These are phyloP conservation scores for Botrytis cinerea DNA, from an alignment of 2,329 filamentous ascomycete genomes.

Conservation along the genomic window DNA sequence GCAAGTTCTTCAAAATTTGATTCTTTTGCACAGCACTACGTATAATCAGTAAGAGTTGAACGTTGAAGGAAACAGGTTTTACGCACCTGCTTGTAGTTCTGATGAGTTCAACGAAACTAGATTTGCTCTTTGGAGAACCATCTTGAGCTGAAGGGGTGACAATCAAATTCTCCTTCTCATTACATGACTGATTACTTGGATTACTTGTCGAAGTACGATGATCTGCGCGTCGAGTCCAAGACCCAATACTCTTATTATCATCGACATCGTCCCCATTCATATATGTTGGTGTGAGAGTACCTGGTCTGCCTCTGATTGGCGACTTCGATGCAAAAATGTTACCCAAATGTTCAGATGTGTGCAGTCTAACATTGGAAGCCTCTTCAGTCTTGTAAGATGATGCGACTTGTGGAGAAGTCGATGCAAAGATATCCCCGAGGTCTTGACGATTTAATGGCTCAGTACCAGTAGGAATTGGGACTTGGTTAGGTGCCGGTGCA, in stretches of 20 bases:
- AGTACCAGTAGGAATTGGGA: background rate
- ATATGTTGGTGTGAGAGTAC: background rate
- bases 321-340: constrained; percentile 3
- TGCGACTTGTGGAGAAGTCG: background rate
- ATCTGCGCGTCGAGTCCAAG: constrained; percentile 10
- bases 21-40: constrained; percentile 36
- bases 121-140: constrained; percentile 26
- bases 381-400: background rate
- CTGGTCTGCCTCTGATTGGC: background rate
- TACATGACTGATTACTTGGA: constrained; percentile 10
- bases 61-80: background rate
- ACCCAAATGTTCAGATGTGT: constrained; percentile 15
- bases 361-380: background rate
- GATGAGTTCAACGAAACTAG: constrained; percentile 33
- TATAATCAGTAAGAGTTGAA: constrained; percentile 10
- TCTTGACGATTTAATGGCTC: background rate
- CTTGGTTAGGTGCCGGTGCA: background rate
- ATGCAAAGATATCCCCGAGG: constrained; percentile 1
- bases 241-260: constrained; percentile 3
- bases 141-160: constrained; percentile 28
- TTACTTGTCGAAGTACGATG: constrained; percentile 4
- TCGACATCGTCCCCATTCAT: constrained; percentile 9
- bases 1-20: constrained; percentile 41
- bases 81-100: constrained; percentile 37
- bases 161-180: constrained; percentile 11